phyloP scores from a whole-genome alignment of 352 stramenopile species.

The Globisporangium cystogenes region DNA sequence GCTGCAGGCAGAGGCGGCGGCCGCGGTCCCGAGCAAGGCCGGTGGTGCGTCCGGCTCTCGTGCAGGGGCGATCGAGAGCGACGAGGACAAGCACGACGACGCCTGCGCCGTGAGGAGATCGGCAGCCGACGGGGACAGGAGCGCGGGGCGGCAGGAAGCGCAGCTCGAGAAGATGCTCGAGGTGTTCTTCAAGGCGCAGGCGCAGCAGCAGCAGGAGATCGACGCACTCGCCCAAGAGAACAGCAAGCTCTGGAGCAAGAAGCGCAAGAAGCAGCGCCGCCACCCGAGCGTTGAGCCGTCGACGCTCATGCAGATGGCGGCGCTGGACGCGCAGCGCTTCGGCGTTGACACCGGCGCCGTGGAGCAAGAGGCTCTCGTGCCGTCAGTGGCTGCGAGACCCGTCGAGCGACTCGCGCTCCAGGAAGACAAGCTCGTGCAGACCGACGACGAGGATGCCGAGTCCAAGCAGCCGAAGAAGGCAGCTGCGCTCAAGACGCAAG shows the following conservation, averaged over 20 bases:
- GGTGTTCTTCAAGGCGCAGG: slow-evolving; percentile 47
- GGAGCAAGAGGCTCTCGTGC: neutral
- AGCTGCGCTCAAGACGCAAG: slow-evolving; percentile 3
- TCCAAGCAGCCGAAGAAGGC: neutral
- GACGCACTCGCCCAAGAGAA: slow-evolving; percentile 54
- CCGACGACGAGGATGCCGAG: slow-evolving; percentile 39
- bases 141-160: slow-evolving; percentile 21
- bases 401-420: slow-evolving; percentile 6
- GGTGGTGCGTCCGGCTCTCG: slow-evolving; percentile 14
- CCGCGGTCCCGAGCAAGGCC: slow-evolving; percentile 15
- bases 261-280: slow-evolving; percentile 12
- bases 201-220: slow-evolving; percentile 61
- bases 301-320: slow-evolving; percentile 44
- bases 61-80: slow-evolving; percentile 40
- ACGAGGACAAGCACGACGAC: slow-evolving; percentile 33
- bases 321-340: slow-evolving; percentile 59
- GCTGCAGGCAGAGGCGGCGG: slow-evolving; percentile 30
- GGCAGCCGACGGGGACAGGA: neutral
- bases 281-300: slow-evolving; percentile 8
- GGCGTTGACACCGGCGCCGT: slow-evolving; percentile 37
- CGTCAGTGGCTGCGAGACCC: neutral
- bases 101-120: neutral
- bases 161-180: slow-evolving; percentile 57
- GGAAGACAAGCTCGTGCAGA: slow-evolving; percentile 57
- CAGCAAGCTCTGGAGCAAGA: slow-evolving; percentile 41